Evolutionary conservation across 192 early-diverging fungal species (phyloP), one percentile per base, ranked within the genome.

Genomic region (Entomortierella parvispora): DNA sequence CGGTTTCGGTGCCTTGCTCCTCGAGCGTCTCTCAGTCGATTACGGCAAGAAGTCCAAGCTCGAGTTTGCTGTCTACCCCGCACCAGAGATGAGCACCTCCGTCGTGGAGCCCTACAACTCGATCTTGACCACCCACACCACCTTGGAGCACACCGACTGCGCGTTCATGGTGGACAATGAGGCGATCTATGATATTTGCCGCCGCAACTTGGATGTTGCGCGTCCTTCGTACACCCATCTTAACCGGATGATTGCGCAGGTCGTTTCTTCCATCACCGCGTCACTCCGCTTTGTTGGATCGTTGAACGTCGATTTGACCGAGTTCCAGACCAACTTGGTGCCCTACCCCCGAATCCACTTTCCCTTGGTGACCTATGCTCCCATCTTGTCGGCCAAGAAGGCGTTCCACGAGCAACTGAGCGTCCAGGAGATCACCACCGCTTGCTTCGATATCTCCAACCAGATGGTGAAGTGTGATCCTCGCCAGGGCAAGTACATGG

Each of bases 31-130:
- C 51, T 99, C 97, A 18, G 96, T 97, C 59, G 98, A 99, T 88
- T 99, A 99, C 85, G 97, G 98, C 83, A 99, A 99, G 85, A 99
- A 99, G 92, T 97, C 96, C 82, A 99, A 99, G 92, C 92, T 99
- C 75, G 97, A 99, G 88, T 99, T 98, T 87, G 97, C 96, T 5
- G 96, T 99, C 40, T 99, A 99, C 89, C 97, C 97, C 15, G 96
- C 97, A 43, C 97, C 97, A 57, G 95, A 95, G 83, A 93, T 99
- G 53, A 93, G 96, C 69, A 99, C 96, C 65, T 92, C 95, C 7
- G 95, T 98, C 58, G 96, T 99, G 43, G 96, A 98, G 87, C 96
- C 96, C 59, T 98, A 97, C 89, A 97, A 99, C 92, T 98, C 97
- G 65, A 98, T 99, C 83, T 85, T 99, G 86, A 98, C 96, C 82